Conservation (phyloP, 805 yeast species). For the Candida mattraensis region DNA sequence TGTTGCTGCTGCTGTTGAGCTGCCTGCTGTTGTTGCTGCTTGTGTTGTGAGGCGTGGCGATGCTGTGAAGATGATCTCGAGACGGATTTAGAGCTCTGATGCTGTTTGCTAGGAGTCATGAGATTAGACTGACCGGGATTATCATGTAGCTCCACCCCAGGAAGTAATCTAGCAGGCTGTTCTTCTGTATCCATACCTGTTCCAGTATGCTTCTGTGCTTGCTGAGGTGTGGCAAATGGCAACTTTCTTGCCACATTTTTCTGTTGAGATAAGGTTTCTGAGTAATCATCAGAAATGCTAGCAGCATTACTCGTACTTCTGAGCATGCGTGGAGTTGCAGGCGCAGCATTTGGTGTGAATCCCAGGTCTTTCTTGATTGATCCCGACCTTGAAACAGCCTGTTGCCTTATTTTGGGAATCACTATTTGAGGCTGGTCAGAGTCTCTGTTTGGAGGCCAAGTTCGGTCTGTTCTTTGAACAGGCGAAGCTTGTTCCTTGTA, state of each 20-base stretch:
- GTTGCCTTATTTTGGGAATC: constrained; percentile 27
- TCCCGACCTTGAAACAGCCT: constrained; percentile 20
- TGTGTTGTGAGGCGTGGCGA: constrained; percentile 5
- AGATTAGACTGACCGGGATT: constrained; percentile 14
- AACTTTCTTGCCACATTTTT: constrained; percentile 23
- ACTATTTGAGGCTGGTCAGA: constrained; percentile 14
- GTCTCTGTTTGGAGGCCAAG: constrained; percentile 3
- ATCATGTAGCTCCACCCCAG: constrained; percentile 28
- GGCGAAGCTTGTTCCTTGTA: constrained; percentile 3
- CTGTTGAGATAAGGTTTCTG: constrained; percentile 18
- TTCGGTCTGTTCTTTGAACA: constrained; percentile 1
- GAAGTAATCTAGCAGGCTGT: constrained; percentile 20
- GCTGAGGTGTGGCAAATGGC: constrained; percentile 18
- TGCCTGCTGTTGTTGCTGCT: constrained; percentile 11
- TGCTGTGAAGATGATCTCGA: constrained; percentile 20
- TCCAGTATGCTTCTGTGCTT: constrained; percentile 17
- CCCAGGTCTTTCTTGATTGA: constrained; percentile 18
- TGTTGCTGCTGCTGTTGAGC: constrained; percentile 12
- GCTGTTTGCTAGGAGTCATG: constrained; percentile 10
- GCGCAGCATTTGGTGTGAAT: constrained; percentile 39
- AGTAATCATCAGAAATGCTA: constrained; percentile 25
- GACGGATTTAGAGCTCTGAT: constrained; percentile 22
- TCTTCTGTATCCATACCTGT: constrained; percentile 11
- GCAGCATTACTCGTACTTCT: constrained; percentile 47
- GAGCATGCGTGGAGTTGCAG: constrained; percentile 72